Conservation (phyloP, 805 yeast genomes). For the Starmerella tilneyi region DNA sequence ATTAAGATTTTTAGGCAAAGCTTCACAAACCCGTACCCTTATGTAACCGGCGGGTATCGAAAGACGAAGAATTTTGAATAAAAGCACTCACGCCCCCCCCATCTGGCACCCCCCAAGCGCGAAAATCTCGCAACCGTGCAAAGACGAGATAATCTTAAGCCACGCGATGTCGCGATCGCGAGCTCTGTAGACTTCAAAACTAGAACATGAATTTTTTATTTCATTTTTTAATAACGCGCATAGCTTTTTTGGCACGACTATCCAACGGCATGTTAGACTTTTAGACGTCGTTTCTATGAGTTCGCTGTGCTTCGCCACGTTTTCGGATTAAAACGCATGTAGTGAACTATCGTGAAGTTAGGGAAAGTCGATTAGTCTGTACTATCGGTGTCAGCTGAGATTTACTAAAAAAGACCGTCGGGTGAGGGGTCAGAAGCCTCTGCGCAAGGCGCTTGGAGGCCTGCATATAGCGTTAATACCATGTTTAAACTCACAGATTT, state of each 20-base stretch:
- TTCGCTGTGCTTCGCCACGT: not conserved
- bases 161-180: no score
- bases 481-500: no score
- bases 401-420: not conserved
- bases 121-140: no score
- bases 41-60: not conserved
- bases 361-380: slow-evolving; percentile 6
- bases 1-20: no score
- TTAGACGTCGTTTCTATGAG: no score
- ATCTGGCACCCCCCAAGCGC: not conserved
- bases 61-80: slow-evolving; percentile 2
- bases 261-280: no score
- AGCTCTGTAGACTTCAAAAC: no score
- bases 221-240: no score
- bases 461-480: not conserved
- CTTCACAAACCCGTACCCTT: not conserved
- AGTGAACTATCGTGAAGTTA: slow-evolving; percentile 4
- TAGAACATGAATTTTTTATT: no score
- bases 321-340: not conserved
- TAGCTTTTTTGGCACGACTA: no score
- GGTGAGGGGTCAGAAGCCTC: not conserved
- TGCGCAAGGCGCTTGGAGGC: not conserved
- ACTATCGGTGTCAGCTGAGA: slow-evolving; percentile 3
- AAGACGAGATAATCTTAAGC: no score
- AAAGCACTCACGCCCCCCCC: not conserved